Percentiles rank a stretch among this genome's conserved stretches.
Evolutionary conservation across 495 filamentous ascomycete species (phyloP).

Genomic region (Neurospora discreta): DNA sequence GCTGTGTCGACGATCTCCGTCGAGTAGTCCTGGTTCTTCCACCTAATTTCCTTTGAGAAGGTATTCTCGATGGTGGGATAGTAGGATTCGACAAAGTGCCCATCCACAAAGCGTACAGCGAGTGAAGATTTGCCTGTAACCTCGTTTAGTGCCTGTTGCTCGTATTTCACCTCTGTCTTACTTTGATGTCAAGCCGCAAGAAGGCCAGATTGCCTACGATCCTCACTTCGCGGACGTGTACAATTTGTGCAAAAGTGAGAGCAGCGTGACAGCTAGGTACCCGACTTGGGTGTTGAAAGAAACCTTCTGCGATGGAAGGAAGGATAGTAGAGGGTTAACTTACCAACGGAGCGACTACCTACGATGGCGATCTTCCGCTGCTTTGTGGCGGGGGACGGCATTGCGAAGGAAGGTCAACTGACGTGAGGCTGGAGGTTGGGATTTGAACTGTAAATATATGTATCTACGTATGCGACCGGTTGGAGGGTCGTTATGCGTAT

Average conservation of each 20-base stretch:
- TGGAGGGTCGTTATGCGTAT: not conserved
- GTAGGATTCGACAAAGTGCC: slow-evolving; percentile 97
- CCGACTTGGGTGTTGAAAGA: not conserved
- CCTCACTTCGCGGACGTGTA: not conserved
- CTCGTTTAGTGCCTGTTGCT: not conserved
- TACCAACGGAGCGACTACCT: slow-evolving; percentile 94
- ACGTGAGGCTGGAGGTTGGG: not conserved
- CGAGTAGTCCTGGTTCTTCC: slow-evolving; percentile 83
- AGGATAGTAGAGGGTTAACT: slow-evolving; percentile 18
- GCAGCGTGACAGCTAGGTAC: slow-evolving; percentile 1
- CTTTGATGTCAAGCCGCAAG: not conserved
- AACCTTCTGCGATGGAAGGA: not conserved
- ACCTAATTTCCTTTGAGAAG: slow-evolving; percentile 87
- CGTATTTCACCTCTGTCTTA: not conserved
- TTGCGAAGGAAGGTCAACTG: slow-evolving; percentile 20
- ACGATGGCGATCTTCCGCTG: slow-evolving; percentile 98
- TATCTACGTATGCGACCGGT: not conserved
- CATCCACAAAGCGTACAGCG: slow-evolving; percentile 94
- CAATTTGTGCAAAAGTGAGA: not conserved
- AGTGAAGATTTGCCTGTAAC: slow-evolving; percentile 86
- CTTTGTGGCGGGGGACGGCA: slow-evolving; percentile 70
- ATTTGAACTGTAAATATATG: not conserved
- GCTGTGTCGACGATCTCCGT: slow-evolving; percentile 98
- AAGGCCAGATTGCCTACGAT: not conserved
- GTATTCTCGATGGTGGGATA: slow-evolving; percentile 99